Evolutionary conservation across 305 asterid species (phyloP), one percentile per base, ranked within the genome.

Genomic region (Ilex paraguariensis): DNA sequence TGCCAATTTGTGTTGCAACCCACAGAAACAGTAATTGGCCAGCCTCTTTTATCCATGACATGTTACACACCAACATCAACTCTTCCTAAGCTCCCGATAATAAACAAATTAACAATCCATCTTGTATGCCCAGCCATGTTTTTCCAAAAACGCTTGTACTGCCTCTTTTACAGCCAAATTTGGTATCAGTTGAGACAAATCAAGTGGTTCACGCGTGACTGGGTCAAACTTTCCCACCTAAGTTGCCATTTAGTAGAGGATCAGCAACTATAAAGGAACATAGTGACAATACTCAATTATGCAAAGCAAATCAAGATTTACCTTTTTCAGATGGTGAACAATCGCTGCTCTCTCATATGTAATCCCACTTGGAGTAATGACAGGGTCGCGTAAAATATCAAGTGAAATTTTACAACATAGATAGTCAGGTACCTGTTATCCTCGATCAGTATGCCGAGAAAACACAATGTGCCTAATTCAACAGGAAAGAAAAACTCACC

Each of bases 221-320:
- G 97, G 98, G 48, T 90, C 97, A 36, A 93, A 90, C 3, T 79
- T 76, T 36, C 98, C 98, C 67, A 87, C 97, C 98, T 93, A 71
- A 39, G 15, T 17, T 58, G 50, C 17, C 53, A 56, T 33, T 31
- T 63, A 61, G 67, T 65, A 60, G 70, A 62, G 42, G 42, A 36
- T 53, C 39, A 58, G 50, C 36, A 52, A 8, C n/a, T 45, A n/a
- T 45, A 30, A 45, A 57, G 45, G 48, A 16, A 61, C 10, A 52
- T 12, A 50, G 6, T 10, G 51, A 56, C 44, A 40, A 54, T 9
- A 49, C 6, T 54, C 53, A 54, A 54, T 52, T 44, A 10, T 21
- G 67, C 54, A 40, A 13, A 40, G 48, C 48, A 62, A 6, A 59
- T 45, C n/a, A 48, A 56, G 60, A 21, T 39, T 60, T 63, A 90